Evolutionary conservation across 208 protist genomes (phyloP), one percentile per base, ranked within the genome.

Genomic region (Wallacemonas sp.): DNA sequence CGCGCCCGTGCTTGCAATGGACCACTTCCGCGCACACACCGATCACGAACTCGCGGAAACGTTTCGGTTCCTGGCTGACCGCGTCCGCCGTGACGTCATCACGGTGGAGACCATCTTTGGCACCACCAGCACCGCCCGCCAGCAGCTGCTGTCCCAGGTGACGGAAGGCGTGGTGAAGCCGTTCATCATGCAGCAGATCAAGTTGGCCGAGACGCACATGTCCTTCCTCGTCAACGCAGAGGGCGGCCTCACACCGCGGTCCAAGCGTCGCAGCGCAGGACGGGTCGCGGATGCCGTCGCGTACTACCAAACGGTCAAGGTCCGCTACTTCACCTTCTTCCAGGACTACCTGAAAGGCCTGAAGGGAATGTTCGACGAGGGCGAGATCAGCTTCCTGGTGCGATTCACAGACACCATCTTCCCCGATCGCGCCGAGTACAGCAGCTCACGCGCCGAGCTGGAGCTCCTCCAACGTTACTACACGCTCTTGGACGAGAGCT

Each of bases 101-200:
- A 70, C 93, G 21, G 89, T 95, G 2, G 86, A 95, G 65, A 88
- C 86, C 1, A 85, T 93, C 52, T 92, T 93, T 58, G 89, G 89
- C 41, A 90, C 72, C 43, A 87, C 78, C 19, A 79, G 78, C 68
- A 88, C 80, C 12, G 83, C 85, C 11, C 83, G 87, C 0, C 89
- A 93, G 65, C 89, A 95, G 78, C 72, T 95, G 16, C 80, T 95
- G 29, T 65, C 74, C 4, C 70, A 81, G 44, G 81, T 92, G 9
- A 93, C 81, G 17, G 87, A 95, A 26, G 76, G 80, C 33, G 90
- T 95, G 4, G 80, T 95, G 58, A 85, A 82, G 56, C 90, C 77
- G 21, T 92, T 92, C 58, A 64, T 93, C 6, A 81, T 61, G 27
- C 82, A 95, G 49, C 87, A 93, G 48, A 76, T 90, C n/a, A 92